A percentile compares a stretch with the other conserved stretches of the same genome.
Evolutionary conservation across 2,329 filamentous ascomycete species (phyloP).

Genomic region (Arthrinium puccinioides): DNA sequence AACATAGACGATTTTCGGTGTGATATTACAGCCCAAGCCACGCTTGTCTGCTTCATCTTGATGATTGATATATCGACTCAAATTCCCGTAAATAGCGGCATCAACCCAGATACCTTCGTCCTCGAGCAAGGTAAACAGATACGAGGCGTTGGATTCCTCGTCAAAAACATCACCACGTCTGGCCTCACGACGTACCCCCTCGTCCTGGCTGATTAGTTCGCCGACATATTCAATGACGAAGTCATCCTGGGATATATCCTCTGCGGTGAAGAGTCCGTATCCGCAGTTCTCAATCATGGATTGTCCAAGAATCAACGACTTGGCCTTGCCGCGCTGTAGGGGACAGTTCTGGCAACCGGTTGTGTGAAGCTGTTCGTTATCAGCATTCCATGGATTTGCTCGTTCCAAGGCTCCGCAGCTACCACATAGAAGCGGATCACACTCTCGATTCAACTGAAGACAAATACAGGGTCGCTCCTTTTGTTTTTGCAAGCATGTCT

Average conservation of each 20-base stretch:
- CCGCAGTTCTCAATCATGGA: slow-evolving; percentile 63
- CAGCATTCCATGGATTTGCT: slow-evolving; percentile 60
- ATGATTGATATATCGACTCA: slow-evolving; percentile 80
- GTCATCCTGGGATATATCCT: slow-evolving; percentile 59
- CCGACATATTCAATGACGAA: slow-evolving; percentile 78
- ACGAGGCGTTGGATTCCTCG: slow-evolving; percentile 57
- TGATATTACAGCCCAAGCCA: slow-evolving; percentile 51
- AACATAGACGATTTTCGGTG: slow-evolving; percentile 61
- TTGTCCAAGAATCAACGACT: slow-evolving; percentile 60
- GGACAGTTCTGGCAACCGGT: slow-evolving; percentile 65
- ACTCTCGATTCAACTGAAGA: slow-evolving; percentile 66
- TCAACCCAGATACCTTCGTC: slow-evolving; percentile 63
- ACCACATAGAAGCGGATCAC: slow-evolving; percentile 68
- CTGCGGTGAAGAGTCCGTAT: slow-evolving; percentile 68
- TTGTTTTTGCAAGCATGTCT: slow-evolving; percentile 48
- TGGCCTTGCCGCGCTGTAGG: slow-evolving; percentile 61
- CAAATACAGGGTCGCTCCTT: slow-evolving; percentile 62
- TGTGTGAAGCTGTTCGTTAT: slow-evolving; percentile 47
- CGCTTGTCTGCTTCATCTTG: slow-evolving; percentile 43
- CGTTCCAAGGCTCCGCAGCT: slow-evolving; percentile 63
- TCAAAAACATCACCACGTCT: slow-evolving; percentile 54
- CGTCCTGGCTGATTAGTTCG: slow-evolving; percentile 64
- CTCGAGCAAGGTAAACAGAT: slow-evolving; percentile 53
- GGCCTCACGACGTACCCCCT: slow-evolving; percentile 61
- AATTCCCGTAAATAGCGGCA: slow-evolving; percentile 69